phyloP scores from a whole-genome alignment of 2,329 filamentous ascomycete species.

The Periconia digitata region DNA sequence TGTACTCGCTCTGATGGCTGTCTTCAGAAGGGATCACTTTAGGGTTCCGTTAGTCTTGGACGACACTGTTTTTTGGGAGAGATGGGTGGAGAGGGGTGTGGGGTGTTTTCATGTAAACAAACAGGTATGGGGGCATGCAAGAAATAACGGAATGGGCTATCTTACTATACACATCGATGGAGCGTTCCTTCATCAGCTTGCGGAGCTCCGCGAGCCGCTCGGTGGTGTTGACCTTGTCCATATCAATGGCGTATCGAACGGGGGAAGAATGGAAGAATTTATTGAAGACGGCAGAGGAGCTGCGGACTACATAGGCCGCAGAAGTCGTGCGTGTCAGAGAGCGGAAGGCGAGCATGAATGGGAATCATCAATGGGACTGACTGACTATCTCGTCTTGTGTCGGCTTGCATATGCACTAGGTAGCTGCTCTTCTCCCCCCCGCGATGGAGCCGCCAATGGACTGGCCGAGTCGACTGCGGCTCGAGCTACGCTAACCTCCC shows the following conservation, averaged over 20 bases:
- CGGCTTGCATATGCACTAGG: background rate
- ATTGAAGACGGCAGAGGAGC: constrained; percentile 10
- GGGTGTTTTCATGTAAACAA: too few species aligned
- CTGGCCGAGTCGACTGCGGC: too few species aligned
- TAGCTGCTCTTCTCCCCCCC: too few species aligned
- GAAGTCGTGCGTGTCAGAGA: constrained; percentile 15
- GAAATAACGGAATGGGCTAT: background rate
- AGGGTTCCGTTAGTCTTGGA: constrained; percentile 40
- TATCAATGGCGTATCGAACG: constrained; percentile 52
- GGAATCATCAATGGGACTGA: constrained; percentile 10
- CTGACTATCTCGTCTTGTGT: background rate
- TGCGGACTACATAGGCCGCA: constrained; percentile 27
- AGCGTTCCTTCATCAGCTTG: constrained; percentile 81
- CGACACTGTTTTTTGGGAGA: too few species aligned
- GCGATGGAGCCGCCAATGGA: too few species aligned
- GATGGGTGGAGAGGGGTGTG: constrained; percentile 20
- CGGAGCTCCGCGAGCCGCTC: constrained; percentile 75
- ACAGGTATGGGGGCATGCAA: too few species aligned
- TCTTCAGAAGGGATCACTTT: constrained; percentile 95
- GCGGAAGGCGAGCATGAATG: constrained; percentile 21
- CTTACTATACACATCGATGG: constrained; percentile 89
- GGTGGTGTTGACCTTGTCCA: constrained; percentile 79
- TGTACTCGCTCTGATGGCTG: constrained; percentile 96
- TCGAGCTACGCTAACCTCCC: too few species aligned
- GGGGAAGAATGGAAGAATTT: constrained; percentile 35